These are phyloP conservation scores for Capillidium rhysosporum DNA, from an alignment of 371 early-diverging fungal genomes.

Conservation along the genomic window DNA sequence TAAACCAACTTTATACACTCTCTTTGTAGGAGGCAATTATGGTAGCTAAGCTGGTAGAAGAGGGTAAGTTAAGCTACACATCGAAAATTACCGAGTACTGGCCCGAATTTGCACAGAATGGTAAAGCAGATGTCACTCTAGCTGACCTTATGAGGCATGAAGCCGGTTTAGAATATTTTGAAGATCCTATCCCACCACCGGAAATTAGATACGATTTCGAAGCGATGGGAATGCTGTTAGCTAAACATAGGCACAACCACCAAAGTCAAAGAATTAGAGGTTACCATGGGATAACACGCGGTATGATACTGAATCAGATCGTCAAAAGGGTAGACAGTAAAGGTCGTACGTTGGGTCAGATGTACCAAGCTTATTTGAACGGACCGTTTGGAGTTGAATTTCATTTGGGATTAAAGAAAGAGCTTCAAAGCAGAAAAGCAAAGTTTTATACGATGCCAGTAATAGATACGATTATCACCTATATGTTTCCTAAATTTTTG, in stretches of 20 bases:
- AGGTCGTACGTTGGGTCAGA: slow-evolving; percentile 30
- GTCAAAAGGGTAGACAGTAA: slow-evolving; percentile 32
- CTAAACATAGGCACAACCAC: slow-evolving; percentile 38
- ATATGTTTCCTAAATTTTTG: background rate
- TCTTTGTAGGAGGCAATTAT: slow-evolving; percentile 13
- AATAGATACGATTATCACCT: background rate
- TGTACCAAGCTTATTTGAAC: slow-evolving; percentile 26
- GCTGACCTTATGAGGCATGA: slow-evolving; percentile 35
- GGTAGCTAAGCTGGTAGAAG: slow-evolving; percentile 33
- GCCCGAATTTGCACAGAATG: slow-evolving; percentile 56
- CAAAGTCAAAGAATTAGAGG: slow-evolving; percentile 22
- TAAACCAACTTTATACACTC: too few relatives aligned
- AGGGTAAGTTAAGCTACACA: slow-evolving; percentile 28
- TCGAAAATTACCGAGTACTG: slow-evolving; percentile 34
- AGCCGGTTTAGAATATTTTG: slow-evolving; percentile 34
- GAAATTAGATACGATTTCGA: slow-evolving; percentile 12
- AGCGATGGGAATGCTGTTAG: slow-evolving; percentile 20
- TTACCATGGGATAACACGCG: slow-evolving; percentile 43
- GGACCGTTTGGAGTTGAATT: slow-evolving; percentile 24
- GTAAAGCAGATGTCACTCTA: slow-evolving; percentile 47
- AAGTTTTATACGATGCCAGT: background rate
- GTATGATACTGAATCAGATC: slow-evolving; percentile 51
- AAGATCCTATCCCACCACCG: slow-evolving; percentile 16
- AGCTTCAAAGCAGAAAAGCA: background rate
- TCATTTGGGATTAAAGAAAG: slow-evolving; percentile 10